A percentile compares a stretch with the other conserved stretches of the same genome.
phyloP scores from a whole-genome alignment of 768 basidiomycete species.

The Rhodocollybia butyracea region DNA sequence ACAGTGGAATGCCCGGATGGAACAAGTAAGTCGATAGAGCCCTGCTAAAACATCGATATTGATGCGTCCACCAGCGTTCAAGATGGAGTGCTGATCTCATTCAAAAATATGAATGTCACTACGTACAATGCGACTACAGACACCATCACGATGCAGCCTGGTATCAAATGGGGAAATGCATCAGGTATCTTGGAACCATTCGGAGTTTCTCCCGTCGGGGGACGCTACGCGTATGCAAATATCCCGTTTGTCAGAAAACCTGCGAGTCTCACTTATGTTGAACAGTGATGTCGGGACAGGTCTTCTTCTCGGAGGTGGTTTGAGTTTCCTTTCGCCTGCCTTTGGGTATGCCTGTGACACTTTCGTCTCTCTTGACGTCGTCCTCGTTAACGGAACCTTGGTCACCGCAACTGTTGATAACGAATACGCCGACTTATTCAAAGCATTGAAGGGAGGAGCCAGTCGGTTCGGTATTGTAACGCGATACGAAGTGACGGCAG shows the following conservation, averaged over 20 bases:
- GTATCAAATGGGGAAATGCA: slow-evolving; percentile 40
- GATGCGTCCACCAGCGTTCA: slow-evolving; percentile 25
- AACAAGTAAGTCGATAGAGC: slow-evolving; percentile 30
- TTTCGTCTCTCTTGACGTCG: slow-evolving; percentile 36
- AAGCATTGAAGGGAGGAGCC: slow-evolving; percentile 40
- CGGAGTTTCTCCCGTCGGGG: slow-evolving; percentile 29
- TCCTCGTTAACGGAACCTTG: slow-evolving; percentile 35
- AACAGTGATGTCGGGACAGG: slow-evolving; percentile 39
- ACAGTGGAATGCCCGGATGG: slow-evolving; percentile 40
- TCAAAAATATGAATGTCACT: slow-evolving; percentile 34
- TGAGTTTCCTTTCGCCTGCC: slow-evolving; percentile 36
- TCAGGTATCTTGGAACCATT: slow-evolving; percentile 28
- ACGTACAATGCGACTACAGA: slow-evolving; percentile 31
- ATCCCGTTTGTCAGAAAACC: background rate
- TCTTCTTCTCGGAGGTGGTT: slow-evolving; percentile 40
- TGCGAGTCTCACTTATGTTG: background rate
- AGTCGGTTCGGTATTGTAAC: slow-evolving; percentile 46
- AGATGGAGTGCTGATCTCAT: slow-evolving; percentile 36
- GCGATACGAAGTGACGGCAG: slow-evolving; percentile 34
- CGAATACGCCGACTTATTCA: slow-evolving; percentile 38
- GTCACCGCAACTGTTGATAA: slow-evolving; percentile 41
- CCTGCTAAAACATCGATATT: background rate
- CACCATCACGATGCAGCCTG: slow-evolving; percentile 37
- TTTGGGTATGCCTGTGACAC: slow-evolving; percentile 37
- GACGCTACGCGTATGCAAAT: background rate